Base-by-base conservation (phyloP, 148 eudicot genomes). In the Fagopyrum esculentum region DNA sequence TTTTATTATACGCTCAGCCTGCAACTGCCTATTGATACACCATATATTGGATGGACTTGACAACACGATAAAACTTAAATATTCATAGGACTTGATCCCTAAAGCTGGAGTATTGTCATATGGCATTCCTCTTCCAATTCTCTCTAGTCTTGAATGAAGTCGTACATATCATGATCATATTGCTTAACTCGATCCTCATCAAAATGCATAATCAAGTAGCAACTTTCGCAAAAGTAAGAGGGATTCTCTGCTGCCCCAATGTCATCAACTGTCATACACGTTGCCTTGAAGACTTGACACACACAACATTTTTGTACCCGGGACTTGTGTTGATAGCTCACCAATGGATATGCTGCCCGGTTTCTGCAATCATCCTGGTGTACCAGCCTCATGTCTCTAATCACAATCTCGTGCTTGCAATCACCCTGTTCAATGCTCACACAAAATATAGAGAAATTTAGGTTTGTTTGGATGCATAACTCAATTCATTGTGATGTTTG, bases 311-410 rank as follows among this genome's bases (percentile, higher is more conserved):
- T 95, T 73, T 76, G 81, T 56, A 82, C 57, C 45, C 87, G 78
- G 0, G 60, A 3, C 84, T 90, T 95, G 0, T 9, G 9, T 51
- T 86, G 92, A 81, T 75, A 79, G 0, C 86, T 86, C 56, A 77
- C 35, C 13, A 95, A 52, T 1, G 99, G 99, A 80, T 95, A 95
- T 12, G 90, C 89, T 63, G 89, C 89, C 35, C 87, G 85, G 80
- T 86, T 90, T 72, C 86, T 96, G 45, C 83, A 85, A 75, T 95
- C 99, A 50, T 87, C 96, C 0, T 90, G 88, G 82, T 92, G 96
- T 63, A 95, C 76, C 77, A 95, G 66, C 82, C 99, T 89, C 97
- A 92, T 85, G 78, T 92, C 99, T 78, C 99, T 83, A 45, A 95
- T 83, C 54, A 95, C 84, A 40, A 95, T 80, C 48, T 75, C 57